Percentiles rank a stretch among this genome's conserved stretches.
phyloP scores from a whole-genome alignment of 139 green algal species.

The Chlorella sp. region DNA sequence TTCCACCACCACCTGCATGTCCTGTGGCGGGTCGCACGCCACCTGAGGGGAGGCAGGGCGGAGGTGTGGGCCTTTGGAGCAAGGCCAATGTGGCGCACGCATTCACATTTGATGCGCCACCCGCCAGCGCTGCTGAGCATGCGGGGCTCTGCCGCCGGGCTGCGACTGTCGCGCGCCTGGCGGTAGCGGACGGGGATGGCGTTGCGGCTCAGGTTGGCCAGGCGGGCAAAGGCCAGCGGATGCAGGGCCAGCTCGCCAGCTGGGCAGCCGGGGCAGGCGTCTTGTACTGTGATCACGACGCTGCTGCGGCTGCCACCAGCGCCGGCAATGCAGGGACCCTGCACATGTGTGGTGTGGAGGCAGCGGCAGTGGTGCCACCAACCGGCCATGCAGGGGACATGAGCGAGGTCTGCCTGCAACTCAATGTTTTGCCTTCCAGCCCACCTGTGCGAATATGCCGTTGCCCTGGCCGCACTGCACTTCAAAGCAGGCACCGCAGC shows the following conservation, averaged over 20 bases:
- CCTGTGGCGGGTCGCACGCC: not conserved
- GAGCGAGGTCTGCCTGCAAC: not conserved
- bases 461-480: constrained; percentile 10
- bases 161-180: not conserved
- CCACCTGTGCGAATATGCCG: not conserved
- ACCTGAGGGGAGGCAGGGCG: constrained; percentile 3
- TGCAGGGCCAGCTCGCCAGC: not conserved
- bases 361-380: not conserved
- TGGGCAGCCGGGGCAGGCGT: not conserved
- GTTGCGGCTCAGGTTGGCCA: not conserved
- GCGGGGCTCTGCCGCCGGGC: too few species aligned
- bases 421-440: not conserved
- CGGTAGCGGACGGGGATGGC: constrained; percentile 3
- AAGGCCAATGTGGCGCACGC: too few species aligned
- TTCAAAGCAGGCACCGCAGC: constrained; percentile 21
- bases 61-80: too few species aligned
- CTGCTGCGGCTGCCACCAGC: not conserved
- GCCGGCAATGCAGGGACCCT: not conserved
- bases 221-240: not conserved
- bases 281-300: not conserved
- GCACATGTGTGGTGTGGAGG: not conserved
- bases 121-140: not conserved
- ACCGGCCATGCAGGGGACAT: too few species aligned
- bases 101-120: not conserved
- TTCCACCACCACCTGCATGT: constrained; percentile 7